Base-by-base conservation (phyloP, 768 basidiomycete species). In the Tricholoma furcatifolium region DNA sequence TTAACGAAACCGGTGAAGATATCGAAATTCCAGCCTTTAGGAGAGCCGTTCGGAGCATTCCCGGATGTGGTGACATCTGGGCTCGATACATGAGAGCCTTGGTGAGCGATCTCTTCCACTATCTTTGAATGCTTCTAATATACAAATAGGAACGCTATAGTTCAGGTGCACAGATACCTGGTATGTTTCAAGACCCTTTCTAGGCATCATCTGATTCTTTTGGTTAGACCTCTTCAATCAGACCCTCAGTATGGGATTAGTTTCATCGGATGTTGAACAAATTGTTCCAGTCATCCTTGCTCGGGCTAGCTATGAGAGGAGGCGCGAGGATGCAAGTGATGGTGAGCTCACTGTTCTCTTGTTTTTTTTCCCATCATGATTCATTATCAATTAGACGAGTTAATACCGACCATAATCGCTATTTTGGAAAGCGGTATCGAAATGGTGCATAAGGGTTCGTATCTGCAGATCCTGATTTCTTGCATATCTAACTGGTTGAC, bases 31-130 rank as follows among this genome's bases (percentile, higher is more conserved):
- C 61, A n/a, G 65, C 74, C 14, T 73, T 81, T 24, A 71, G 68
- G 53, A 74, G 90, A 38, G 90, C 89, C 10, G 64, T 81, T 9
- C 78, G 88, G 52, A 91, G 91, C 62, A 82, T 85, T 0, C 90
- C 91, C 36, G 79, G 75, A 15, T 88, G 80, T 31, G 91, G 91
- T 17, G 87, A 89, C 60, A 71, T 91, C 14, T 90, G 88, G 86
- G 84, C 88, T 5, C 76, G 83, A 38, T 90, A 89, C 64, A 82
- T 93, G 11, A 83, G 88, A 35, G 79, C 80, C 57, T 61, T 88
- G 68, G 91, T 88, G 50, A 56, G 79, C 62, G 12, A 11, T 30
- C 20, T 17, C 49, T 32, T 15, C 43, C 38, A 45, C 47, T 20
- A 31, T 39, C 23, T 43, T 30, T 15, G 6, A 40, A 10, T 14